These are phyloP conservation scores for Starmerella sp. DNA, from an alignment of 805 yeast species.

Conservation along the genomic window DNA sequence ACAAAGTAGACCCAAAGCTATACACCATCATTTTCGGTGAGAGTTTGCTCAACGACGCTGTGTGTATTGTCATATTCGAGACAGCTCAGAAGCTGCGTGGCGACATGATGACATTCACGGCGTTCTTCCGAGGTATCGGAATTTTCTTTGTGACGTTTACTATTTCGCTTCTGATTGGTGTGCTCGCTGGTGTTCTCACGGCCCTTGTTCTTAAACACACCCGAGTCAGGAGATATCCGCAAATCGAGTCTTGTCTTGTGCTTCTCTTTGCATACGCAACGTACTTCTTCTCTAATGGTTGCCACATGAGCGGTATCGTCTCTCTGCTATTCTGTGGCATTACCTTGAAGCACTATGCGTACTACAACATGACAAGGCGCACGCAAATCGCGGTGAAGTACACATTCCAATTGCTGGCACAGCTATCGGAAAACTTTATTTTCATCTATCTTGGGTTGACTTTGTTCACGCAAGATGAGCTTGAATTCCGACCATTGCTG, in stretches of 20 bases:
- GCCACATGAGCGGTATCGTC: conserved; percentile 98
- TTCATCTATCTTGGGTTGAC: conserved; percentile 91
- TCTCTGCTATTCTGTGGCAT: conserved; percentile 92
- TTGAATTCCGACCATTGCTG: conserved; percentile 85
- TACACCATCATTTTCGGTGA: conserved; percentile 97
- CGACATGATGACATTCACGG: conserved; percentile 51
- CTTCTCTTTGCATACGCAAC: conserved; percentile 87
- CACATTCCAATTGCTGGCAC: conserved; percentile 87
- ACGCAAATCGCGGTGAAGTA: conserved; percentile 95
- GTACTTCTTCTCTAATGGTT: conserved; percentile 94
- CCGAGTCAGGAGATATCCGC: conserved; percentile 88
- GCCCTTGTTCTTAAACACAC: conserved; percentile 87
- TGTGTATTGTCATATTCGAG: conserved; percentile 97
- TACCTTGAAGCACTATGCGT: conserved; percentile 92
- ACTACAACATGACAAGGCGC: conserved; percentile 92
- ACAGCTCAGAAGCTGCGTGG: conserved; percentile 96
- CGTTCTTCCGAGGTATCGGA: conserved; percentile 77
- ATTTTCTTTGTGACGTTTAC: conserved; percentile 88
- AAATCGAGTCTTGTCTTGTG: conserved; percentile 89
- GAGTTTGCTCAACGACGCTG: conserved; percentile 89
- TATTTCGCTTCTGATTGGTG: conserved; percentile 80
- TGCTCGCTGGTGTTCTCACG: conserved; percentile 73
- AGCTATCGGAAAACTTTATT: conserved; percentile 90
- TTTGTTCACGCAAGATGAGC: conserved; percentile 87
- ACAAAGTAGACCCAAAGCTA: conserved; percentile 93